These are phyloP conservation scores for Casuarina cunninghamiana DNA, from an alignment of 306 rosid species.

Conservation along the genomic window DNA sequence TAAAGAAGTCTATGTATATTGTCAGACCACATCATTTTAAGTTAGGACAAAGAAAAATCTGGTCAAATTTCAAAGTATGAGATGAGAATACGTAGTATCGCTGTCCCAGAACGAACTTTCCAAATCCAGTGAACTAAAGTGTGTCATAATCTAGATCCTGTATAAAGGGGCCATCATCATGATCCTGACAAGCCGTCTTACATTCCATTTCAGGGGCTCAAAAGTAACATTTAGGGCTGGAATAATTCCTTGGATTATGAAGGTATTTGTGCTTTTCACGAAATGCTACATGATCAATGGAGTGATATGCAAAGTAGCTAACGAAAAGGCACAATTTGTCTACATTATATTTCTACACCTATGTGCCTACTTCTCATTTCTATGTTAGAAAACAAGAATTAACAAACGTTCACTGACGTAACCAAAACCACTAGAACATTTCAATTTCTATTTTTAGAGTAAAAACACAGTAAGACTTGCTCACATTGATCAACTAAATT, in stretches of 20 bases:
- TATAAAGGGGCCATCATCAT: not conserved
- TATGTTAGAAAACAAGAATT: not conserved
- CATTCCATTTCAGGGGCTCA: not conserved
- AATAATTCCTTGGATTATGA: not conserved
- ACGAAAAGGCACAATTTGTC: not conserved
- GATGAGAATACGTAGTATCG: not conserved
- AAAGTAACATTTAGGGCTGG: not conserved
- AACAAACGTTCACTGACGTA: conserved; percentile 4
- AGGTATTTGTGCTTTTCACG: not conserved
- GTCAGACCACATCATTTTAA: not conserved
- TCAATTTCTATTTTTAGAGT: not conserved
- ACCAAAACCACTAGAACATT: not conserved
- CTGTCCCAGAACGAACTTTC: not conserved
- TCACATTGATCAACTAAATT: conserved; percentile 13
- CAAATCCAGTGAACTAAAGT: not conserved
- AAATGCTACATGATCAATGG: not conserved
- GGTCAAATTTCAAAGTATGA: not conserved
- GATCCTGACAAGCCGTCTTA: not conserved
- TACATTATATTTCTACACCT: not conserved
- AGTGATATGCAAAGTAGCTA: not conserved
- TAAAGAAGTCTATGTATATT: not conserved
- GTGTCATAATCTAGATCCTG: not conserved
- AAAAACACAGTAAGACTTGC: not conserved
- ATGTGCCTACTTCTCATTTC: not conserved
- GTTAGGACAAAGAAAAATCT: not conserved